phyloP scores from a whole-genome alignment of 2,329 filamentous ascomycete genomes.

The Huntiella bhutanensis region DNA sequence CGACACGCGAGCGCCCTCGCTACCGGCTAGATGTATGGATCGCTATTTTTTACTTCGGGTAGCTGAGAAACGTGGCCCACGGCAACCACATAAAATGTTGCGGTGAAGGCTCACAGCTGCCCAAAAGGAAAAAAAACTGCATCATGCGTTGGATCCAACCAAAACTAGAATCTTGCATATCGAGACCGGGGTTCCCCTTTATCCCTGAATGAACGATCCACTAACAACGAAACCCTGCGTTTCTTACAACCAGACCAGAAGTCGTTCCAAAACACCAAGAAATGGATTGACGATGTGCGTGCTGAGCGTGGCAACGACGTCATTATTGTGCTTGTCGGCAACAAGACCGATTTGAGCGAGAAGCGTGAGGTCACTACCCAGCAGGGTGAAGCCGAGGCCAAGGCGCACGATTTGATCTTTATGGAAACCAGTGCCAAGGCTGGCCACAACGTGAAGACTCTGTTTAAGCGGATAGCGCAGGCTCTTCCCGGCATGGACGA shows the following conservation, averaged over 20 bases:
- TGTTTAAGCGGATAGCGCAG: conserved; percentile 97
- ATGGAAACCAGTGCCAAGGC: conserved; percentile 97
- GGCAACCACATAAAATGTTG: background rate
- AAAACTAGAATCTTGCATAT: background rate
- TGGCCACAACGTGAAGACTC: conserved; percentile 90
- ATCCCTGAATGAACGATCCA: background rate
- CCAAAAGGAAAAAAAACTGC: conserved; percentile 2
- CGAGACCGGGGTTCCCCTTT: no score
- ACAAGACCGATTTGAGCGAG: conserved; percentile 98
- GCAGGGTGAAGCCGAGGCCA: conserved; percentile 93
- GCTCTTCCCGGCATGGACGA: conserved; percentile 95
- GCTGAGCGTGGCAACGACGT: conserved; percentile 96
- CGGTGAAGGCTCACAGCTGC: background rate
- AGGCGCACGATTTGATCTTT: conserved; percentile 96
- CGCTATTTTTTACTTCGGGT: no score
- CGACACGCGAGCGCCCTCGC: no score
- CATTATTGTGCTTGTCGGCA: conserved; percentile 94
- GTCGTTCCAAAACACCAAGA: conserved; percentile 94
- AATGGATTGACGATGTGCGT: conserved; percentile 98
- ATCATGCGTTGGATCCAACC: background rate
- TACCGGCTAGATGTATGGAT: no score
- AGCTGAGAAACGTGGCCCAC: no score
- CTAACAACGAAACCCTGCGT: conserved; percentile 1
- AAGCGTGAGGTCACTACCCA: conserved; percentile 93
- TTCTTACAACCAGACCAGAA: conserved; percentile 46